A percentile compares a stretch with the other conserved stretches of the same genome.
phyloP scores from a whole-genome alignment of 108 stramenopile genomes.

The Parietichytrium sp. region DNA sequence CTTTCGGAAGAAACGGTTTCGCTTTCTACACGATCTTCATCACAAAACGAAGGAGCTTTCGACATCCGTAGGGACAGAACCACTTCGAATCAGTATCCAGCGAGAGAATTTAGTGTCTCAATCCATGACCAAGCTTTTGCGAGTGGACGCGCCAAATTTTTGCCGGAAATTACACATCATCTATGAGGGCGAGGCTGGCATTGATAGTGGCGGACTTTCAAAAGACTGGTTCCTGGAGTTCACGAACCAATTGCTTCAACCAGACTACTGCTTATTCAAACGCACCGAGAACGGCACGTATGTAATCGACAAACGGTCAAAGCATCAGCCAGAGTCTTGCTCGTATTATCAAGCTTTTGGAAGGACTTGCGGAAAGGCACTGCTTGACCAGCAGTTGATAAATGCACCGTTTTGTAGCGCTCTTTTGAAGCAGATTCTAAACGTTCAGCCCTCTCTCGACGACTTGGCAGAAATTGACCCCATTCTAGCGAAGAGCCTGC shows the following conservation, averaged over 20 bases:
- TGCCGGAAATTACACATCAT: neutral
- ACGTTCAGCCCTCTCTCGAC: neutral
- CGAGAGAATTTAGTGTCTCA: neutral
- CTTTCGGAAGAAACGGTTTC: constrained; percentile 33
- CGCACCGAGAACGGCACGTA: neutral
- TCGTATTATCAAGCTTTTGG: neutral
- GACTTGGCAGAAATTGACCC: neutral
- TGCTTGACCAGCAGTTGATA: constrained; percentile 6
- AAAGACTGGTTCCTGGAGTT: constrained; percentile 46
- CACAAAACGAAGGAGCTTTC: neutral
- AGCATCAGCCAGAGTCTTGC: neutral
- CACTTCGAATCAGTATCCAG: neutral
- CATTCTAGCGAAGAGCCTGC: neutral
- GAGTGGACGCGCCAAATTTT: neutral
- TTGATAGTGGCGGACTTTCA: constrained; percentile 43
- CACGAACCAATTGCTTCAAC: neutral
- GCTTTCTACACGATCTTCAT: neutral
- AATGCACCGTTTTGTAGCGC: constrained; percentile 1
- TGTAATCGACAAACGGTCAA: neutral
- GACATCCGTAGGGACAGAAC: neutral
- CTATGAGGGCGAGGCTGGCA: constrained; percentile 41
- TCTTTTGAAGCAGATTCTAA: neutral
- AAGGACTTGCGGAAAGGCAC: neutral
- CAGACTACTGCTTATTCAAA: neutral
- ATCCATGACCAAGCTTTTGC: neutral